Evolutionary conservation across 2,329 filamentous ascomycete genomes (phyloP).

Genomic region (Paracorniculantispora psalliotae): DNA sequence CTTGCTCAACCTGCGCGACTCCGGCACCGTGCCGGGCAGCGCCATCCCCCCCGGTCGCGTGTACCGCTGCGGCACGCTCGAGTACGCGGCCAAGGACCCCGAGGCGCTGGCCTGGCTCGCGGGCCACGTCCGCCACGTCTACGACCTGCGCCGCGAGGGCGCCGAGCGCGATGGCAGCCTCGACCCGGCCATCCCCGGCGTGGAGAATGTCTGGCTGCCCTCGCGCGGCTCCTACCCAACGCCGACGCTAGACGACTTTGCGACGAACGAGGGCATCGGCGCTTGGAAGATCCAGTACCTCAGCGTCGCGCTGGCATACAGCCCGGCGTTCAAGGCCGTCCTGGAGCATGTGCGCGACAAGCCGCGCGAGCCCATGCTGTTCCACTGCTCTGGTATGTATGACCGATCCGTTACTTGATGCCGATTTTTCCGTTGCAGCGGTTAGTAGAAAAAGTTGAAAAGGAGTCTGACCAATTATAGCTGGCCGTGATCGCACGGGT

Average conservation of each 20-base stretch:
- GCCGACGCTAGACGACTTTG: constrained; percentile 37
- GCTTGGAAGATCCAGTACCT: constrained; percentile 45
- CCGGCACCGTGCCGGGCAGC: constrained; percentile 40
- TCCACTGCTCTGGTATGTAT: constrained; percentile 50
- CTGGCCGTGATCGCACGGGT: constrained; percentile 51
- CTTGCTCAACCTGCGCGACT: constrained; percentile 49
- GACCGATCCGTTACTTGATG: not conserved
- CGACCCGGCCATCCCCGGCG: constrained; percentile 38
- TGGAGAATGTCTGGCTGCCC: constrained; percentile 42
- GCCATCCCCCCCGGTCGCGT: constrained; percentile 36
- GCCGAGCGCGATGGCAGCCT: constrained; percentile 39
- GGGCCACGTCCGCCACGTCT: constrained; percentile 38
- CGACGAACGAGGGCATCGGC: constrained; percentile 37
- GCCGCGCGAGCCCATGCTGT: constrained; percentile 40
- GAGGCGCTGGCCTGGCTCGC: constrained; percentile 32
- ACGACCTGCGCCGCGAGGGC: constrained; percentile 44
- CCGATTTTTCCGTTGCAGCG: not conserved
- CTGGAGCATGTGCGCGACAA: constrained; percentile 45
- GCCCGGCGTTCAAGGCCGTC: constrained; percentile 37
- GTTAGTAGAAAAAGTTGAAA: not conserved
- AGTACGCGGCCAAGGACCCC: constrained; percentile 24
- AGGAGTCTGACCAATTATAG: constrained; percentile 31
- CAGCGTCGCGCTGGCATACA: constrained; percentile 39
- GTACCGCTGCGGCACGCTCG: constrained; percentile 44
- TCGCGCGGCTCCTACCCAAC: constrained; percentile 30